Base-by-base conservation (phyloP, 2,329 filamentous ascomycete species). In the Colletotrichum tabaci region DNA sequence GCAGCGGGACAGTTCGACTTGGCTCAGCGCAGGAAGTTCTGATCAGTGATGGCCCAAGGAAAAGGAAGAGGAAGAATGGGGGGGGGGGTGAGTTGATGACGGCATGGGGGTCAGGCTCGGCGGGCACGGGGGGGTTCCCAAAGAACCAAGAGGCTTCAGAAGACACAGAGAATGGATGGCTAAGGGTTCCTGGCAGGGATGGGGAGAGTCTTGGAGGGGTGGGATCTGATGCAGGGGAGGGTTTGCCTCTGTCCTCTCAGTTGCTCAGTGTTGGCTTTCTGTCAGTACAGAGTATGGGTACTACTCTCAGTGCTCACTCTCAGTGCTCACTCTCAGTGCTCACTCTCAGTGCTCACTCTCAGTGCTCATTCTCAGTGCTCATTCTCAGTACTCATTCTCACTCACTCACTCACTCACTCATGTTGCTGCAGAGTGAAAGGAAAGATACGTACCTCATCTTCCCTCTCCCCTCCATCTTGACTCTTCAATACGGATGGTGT, bases 61-160 rank as follows among this genome's bases (percentile, higher is more conserved):
- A 38, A 35, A 13, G 13, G n/a, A 15, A 21, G 1, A 35, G 18
- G 26, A 18, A 49, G 44, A 16, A 15, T 15, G 56, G 42, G 21
- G n/a, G 2, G 49, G 49, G 61, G 60, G 4, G 61, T 63, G 61
- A 35, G 16, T n/a, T 63, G 49, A 63, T 63, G 61, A 66, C n/a
- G 66, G 66, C 53, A 66, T 66, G 67, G 67, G 61, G 67, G 61
- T 66, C 66, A 66, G 10, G 35, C 26, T 30, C 21, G 44, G 61
- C 49, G 23, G 35, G 30, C 61, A 67, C 40, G 23, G 42, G 49
- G 66, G 49, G 66, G 50, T 26, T 12, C 21, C 18, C 15, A 16
- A 12, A 44, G 13, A 10, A 10, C 12, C 23, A n/a, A 61, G 44
- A 52, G 30, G 4, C 38, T 38, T 40, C 6, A 21, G 3, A 23